A percentile compares a stretch with the other conserved stretches of the same genome.
These are phyloP conservation scores for Amanita rubescens DNA, from an alignment of 768 basidiomycete genomes.

Conservation along the genomic window DNA sequence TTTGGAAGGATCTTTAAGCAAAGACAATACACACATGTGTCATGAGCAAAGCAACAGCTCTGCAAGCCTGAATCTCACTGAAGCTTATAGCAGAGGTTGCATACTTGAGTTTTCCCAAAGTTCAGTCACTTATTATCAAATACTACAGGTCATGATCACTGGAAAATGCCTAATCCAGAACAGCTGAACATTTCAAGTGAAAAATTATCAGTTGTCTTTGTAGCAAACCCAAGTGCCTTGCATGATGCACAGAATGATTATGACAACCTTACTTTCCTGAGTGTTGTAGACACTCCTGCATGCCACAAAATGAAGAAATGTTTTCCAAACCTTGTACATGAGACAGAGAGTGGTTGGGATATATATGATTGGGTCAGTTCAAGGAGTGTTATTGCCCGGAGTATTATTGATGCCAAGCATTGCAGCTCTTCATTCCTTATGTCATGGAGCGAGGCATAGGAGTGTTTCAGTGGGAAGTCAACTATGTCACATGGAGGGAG, in stretches of 20 bases:
- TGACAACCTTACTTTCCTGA: not conserved
- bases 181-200: not conserved
- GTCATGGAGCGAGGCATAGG: not conserved
- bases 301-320: not conserved
- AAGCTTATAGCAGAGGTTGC: too few species aligned
- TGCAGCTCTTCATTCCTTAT: not conserved
- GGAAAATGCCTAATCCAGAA: not conserved
- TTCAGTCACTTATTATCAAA: not conserved
- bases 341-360: not conserved
- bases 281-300: not conserved
- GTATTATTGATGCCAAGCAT: not conserved
- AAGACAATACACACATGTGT: too few species aligned
- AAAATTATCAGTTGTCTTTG: not conserved
- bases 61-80: too few species aligned
- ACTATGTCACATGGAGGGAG: not conserved
- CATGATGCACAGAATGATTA: not conserved
- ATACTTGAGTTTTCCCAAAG: too few species aligned
- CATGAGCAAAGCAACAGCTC: too few species aligned
- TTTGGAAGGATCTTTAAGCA: too few species aligned
- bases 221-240: not conserved
- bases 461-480: not conserved
- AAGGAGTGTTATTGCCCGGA: not conserved
- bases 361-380: not conserved
- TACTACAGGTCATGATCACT: not conserved
- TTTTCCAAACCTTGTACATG: not conserved